Conservation (phyloP, 352 stramenopile genomes). For the Peronospora belbahrii region DNA sequence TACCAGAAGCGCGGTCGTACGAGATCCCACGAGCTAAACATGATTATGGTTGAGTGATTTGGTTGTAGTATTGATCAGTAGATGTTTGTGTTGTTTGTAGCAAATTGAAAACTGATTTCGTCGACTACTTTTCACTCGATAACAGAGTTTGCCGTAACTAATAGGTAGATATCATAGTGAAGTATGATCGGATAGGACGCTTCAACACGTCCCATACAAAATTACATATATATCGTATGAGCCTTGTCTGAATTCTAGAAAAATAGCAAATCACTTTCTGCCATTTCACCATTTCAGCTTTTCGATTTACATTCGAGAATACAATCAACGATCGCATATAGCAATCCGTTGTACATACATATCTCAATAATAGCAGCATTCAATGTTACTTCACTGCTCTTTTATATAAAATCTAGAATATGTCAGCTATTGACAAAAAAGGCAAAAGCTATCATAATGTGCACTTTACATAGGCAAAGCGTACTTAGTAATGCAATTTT, state of each 20-base stretch:
- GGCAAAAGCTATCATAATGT: too few relatives aligned
- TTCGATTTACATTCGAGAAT: not conserved
- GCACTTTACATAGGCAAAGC: too few relatives aligned
- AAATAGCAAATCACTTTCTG: not conserved
- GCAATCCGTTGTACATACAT: too few relatives aligned
- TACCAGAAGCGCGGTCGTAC: slow-evolving; percentile 46
- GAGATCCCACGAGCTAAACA: slow-evolving; percentile 49
- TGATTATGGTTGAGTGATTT: slow-evolving; percentile 10
- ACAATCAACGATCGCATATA: not conserved
- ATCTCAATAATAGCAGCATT: too few relatives aligned
- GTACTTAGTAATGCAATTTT: too few relatives aligned
- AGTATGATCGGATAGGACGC: not conserved
- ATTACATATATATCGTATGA: too few relatives aligned
- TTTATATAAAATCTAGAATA: too few relatives aligned
- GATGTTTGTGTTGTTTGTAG: slow-evolving; percentile 7
- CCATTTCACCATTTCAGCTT: too few relatives aligned
- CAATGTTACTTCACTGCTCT: too few relatives aligned
- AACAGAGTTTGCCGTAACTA: not conserved
- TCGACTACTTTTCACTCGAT: too few relatives aligned
- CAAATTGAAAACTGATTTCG: slow-evolving; percentile 6
- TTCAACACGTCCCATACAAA: slow-evolving; percentile 15
- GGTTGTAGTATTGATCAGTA: not conserved
- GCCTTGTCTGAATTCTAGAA: too few relatives aligned
- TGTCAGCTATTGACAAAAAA: too few relatives aligned
- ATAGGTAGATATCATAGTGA: not conserved